These are phyloP conservation scores for Pharnaceum exiguum DNA, from an alignment of 148 eudicot genomes.

Conservation along the genomic window DNA sequence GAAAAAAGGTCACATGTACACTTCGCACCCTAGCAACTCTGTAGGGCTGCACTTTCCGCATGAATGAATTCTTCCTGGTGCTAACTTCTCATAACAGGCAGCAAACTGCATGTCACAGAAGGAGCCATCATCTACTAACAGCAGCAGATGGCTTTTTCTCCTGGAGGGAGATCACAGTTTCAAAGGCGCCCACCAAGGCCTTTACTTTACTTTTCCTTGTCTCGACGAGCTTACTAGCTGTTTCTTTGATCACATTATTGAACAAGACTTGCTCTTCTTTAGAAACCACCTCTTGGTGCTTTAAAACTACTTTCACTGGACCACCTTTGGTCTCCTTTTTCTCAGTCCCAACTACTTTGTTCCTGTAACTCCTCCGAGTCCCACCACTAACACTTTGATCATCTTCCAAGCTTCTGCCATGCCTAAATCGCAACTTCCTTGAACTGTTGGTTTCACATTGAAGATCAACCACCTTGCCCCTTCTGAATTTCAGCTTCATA, in stretches of 20 bases:
- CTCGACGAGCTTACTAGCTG: conserved; percentile 79
- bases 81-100: background rate
- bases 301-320: conserved; percentile 49
- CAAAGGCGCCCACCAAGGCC: conserved; percentile 97
- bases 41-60: background rate
- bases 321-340: conserved; percentile 14
- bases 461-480: conserved; percentile 58
- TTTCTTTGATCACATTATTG: conserved; percentile 85
- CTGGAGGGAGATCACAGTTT: conserved; percentile 79
- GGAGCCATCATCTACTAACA: conserved; percentile 17
- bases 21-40: conserved; percentile 6
- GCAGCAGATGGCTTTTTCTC: conserved; percentile 43
- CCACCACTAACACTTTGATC: conserved; percentile 25
- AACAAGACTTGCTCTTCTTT: conserved; percentile 51
- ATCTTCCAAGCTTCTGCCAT: conserved; percentile 28
- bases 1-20: conserved; percentile 10
- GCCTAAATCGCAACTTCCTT: conserved; percentile 43
- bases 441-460: conserved; percentile 34
- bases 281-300: conserved; percentile 70
- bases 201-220: conserved; percentile 85
- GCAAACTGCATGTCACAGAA: background rate
- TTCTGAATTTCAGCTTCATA: conserved; percentile 56
- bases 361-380: conserved; percentile 30
- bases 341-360: conserved; percentile 17
- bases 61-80: background rate